These are phyloP conservation scores for Pythium sukuiense DNA, from an alignment of 352 stramenopile species.

Conservation along the genomic window DNA sequence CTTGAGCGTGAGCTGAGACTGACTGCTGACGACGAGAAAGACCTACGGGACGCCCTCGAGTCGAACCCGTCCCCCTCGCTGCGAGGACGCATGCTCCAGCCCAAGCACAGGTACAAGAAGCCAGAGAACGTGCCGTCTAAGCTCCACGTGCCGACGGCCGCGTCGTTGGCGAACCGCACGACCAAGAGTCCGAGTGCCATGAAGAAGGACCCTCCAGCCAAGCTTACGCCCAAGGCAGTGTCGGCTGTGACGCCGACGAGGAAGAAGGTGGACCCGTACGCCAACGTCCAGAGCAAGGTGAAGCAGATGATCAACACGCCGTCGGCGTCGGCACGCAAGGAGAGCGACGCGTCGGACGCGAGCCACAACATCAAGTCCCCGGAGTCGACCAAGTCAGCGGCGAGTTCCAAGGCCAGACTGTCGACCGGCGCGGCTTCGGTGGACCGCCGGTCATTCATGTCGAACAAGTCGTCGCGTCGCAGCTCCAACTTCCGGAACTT, in stretches of 20 bases:
- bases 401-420: background rate
- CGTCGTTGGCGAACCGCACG: conserved; percentile 24
- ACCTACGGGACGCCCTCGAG: conserved; percentile 16
- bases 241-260: conserved; percentile 1
- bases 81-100: conserved; percentile 9
- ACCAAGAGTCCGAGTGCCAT: conserved; percentile 19
- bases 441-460: conserved; percentile 21
- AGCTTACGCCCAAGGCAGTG: conserved; percentile 9
- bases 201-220: conserved; percentile 11
- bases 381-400: background rate
- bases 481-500: conserved; percentile 13
- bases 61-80: conserved; percentile 9
- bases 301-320: conserved; percentile 30
- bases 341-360: conserved; percentile 7
- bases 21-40: conserved; percentile 11
- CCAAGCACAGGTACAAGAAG: conserved; percentile 15
- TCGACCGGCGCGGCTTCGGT: conserved; percentile 18
- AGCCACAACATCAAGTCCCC: background rate
- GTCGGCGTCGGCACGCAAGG: conserved; percentile 5
- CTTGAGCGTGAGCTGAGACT: conserved; percentile 20
- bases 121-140: conserved; percentile 29
- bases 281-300: conserved; percentile 58
- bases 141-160: conserved; percentile 24
- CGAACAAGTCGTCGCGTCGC: conserved; percentile 15
- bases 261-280: conserved; percentile 40